phyloP scores from a whole-genome alignment of 2,329 filamentous ascomycete genomes.

The Cladophialophora yegresii region DNA sequence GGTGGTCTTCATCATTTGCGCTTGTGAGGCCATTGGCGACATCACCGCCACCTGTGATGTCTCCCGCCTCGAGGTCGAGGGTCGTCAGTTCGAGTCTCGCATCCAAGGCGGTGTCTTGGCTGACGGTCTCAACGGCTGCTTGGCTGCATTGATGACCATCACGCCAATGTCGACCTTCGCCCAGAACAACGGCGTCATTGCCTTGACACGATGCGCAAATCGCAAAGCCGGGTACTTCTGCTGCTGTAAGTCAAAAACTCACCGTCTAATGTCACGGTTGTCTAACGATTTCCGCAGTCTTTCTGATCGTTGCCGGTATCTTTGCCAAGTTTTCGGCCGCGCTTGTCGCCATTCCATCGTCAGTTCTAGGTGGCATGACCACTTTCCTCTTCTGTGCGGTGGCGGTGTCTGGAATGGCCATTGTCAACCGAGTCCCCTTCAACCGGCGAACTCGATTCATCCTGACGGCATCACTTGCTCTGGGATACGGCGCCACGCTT shows the following conservation, averaged over 20 bases:
- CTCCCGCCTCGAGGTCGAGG: slow-evolving; percentile 64
- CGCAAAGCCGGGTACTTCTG: slow-evolving; percentile 67
- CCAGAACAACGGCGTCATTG: slow-evolving; percentile 70
- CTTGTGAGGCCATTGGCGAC: slow-evolving; percentile 69
- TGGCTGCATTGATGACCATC: slow-evolving; percentile 66
- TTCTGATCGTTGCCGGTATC: slow-evolving; percentile 68
- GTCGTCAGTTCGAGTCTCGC: slow-evolving; percentile 64
- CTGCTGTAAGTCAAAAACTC: slow-evolving; percentile 43
- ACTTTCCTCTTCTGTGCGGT: slow-evolving; percentile 70
- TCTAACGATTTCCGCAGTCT: slow-evolving; percentile 46
- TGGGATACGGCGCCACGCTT: slow-evolving; percentile 59
- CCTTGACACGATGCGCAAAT: slow-evolving; percentile 68
- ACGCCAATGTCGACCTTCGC: slow-evolving; percentile 69
- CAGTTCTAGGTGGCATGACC: slow-evolving; percentile 53
- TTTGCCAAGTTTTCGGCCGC: slow-evolving; percentile 71
- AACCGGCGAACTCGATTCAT: slow-evolving; percentile 68
- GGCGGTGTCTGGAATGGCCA: slow-evolving; percentile 65
- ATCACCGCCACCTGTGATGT: slow-evolving; percentile 70
- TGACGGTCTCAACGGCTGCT: slow-evolving; percentile 65
- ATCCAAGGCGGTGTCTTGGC: slow-evolving; percentile 69
- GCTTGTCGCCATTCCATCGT: slow-evolving; percentile 63
- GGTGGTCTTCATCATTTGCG: slow-evolving; percentile 61
- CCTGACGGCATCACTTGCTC: slow-evolving; percentile 61
- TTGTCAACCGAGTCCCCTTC: slow-evolving; percentile 64
- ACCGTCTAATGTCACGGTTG: neutral